These are phyloP conservation scores for Claviceps paspali DNA, from an alignment of 2,329 filamentous ascomycete species.

Conservation along the genomic window DNA sequence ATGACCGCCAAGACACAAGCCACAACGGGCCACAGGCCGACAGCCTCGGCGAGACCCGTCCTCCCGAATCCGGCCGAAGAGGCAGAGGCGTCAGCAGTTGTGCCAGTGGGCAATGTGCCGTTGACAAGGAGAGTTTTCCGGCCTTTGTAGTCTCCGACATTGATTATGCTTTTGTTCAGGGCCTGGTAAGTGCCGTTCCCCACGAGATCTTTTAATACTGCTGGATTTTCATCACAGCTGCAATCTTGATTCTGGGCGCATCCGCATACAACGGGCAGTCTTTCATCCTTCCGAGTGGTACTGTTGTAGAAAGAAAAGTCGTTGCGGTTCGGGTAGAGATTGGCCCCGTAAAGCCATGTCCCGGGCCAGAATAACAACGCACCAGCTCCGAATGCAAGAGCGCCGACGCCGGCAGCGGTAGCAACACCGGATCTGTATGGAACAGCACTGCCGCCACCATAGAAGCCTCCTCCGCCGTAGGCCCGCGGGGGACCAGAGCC, in stretches of 20 bases:
- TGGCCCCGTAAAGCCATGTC: constrained; percentile 47
- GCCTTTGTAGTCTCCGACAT: constrained; percentile 29
- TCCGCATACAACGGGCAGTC: constrained; percentile 27
- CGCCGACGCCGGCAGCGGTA: constrained; percentile 34
- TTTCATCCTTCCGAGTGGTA: constrained; percentile 26
- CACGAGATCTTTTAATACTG: constrained; percentile 41
- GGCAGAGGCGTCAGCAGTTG: constrained; percentile 26
- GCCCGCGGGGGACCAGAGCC: constrained; percentile 41
- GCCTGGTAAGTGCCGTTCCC: constrained; percentile 45
- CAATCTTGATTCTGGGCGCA: constrained; percentile 37
- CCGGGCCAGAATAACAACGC: constrained; percentile 47
- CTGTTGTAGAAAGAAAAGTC: constrained; percentile 33
- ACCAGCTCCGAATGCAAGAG: constrained; percentile 34
- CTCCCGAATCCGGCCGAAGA: constrained; percentile 19
- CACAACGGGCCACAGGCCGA: constrained; percentile 35
- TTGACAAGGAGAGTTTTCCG: constrained; percentile 52
- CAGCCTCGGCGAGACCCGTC: constrained; percentile 18
- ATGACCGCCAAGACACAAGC: constrained; percentile 29
- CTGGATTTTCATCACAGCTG: constrained; percentile 53
- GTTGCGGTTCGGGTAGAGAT: constrained; percentile 37
- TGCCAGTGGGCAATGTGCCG: constrained; percentile 58
- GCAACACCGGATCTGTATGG: constrained; percentile 47
- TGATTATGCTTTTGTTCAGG: constrained; percentile 47
- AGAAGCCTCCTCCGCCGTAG: constrained; percentile 49
- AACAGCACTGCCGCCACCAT: constrained; percentile 45